phyloP scores from a whole-genome alignment of 75 land plant genomes.

The Cupressus sempervirens region DNA sequence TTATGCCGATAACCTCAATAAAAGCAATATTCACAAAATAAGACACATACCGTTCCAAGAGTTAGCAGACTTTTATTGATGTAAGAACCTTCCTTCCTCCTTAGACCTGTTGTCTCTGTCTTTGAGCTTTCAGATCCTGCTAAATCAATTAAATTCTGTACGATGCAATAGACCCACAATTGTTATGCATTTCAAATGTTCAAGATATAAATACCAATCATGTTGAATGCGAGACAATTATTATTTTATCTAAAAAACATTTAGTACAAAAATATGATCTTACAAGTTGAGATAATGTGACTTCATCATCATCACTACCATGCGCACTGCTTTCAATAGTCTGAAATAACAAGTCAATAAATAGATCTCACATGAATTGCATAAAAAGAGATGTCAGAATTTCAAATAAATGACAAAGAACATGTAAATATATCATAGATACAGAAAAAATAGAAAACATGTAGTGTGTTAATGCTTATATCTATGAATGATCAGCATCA shows the following conservation, averaged over 20 bases:
- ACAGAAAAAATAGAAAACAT: not conserved
- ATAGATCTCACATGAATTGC: conserved; percentile 1
- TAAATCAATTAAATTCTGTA: conserved; percentile 92
- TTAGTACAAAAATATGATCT: conserved; percentile 11
- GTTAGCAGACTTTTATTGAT: conserved; percentile 97
- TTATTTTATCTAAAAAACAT: not conserved
- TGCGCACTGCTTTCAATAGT: conserved; percentile 84
- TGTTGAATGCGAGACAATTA: not conserved
- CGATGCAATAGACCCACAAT: conserved; percentile 12
- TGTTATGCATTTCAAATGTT: not conserved
- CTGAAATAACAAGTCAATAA: conserved; percentile 22
- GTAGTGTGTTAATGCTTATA: not conserved
- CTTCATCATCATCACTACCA: conserved; percentile 78
- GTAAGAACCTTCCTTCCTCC: conserved; percentile 98
- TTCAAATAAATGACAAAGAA: not conserved
- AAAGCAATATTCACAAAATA: not conserved
- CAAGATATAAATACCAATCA: not conserved
- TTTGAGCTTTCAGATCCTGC: conserved; percentile 99
- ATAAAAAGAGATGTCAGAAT: not conserved
- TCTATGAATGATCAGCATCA: not conserved
- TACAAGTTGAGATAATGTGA: conserved; percentile 86
- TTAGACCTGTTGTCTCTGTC: conserved; percentile 93
- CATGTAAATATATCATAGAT: not conserved
- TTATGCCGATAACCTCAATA: not conserved
- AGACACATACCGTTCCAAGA: conserved; percentile 88